These are phyloP conservation scores for Coemansia sp. DNA, from an alignment of 192 early-diverging fungal species.

Conservation along the genomic window DNA sequence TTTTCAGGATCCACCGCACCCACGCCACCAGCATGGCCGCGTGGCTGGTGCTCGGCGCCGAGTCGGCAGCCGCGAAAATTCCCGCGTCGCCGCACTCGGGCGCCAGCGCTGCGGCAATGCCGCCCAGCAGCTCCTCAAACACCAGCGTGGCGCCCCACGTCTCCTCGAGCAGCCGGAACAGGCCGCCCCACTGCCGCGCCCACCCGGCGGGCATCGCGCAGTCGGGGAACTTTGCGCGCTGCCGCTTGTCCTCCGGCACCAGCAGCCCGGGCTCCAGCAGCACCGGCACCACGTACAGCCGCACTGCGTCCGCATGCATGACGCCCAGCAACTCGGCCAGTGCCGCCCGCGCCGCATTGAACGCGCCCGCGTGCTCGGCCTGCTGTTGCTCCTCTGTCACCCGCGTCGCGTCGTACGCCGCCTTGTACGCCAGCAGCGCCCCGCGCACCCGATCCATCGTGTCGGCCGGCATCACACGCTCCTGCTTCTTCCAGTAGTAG, in stretches of 20 bases:
- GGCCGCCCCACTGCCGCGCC: slow-evolving; percentile 36
- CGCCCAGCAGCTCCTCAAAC: slow-evolving; percentile 38
- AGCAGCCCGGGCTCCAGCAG: slow-evolving; percentile 56
- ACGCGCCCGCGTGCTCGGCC: background rate
- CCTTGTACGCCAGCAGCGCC: slow-evolving; percentile 22
- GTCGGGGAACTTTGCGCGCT: slow-evolving; percentile 36
- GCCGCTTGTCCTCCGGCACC: slow-evolving; percentile 56
- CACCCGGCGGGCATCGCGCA: slow-evolving; percentile 40
- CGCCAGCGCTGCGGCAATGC: slow-evolving; percentile 21
- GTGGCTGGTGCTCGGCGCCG: slow-evolving; percentile 42
- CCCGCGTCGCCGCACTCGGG: slow-evolving; percentile 16
- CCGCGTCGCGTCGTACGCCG: background rate
- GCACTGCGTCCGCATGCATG: slow-evolving; percentile 45
- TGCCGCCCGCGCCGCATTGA: slow-evolving; percentile 12
- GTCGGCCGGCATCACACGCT: slow-evolving; percentile 26
- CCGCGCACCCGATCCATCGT: slow-evolving; percentile 25
- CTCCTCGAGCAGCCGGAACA: slow-evolving; percentile 42
- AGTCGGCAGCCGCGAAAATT: slow-evolving; percentile 26
- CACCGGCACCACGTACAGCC: slow-evolving; percentile 49
- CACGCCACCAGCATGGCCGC: slow-evolving; percentile 57
- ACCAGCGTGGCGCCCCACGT: slow-evolving; percentile 34
- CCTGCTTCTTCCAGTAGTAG: slow-evolving; percentile 54
- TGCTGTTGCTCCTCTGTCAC: background rate
- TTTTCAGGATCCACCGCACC: slow-evolving; percentile 53
- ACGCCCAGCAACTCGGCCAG: slow-evolving; percentile 39